These are phyloP conservation scores for Russula ochroleuca DNA, from an alignment of 768 basidiomycete genomes.

Conservation along the genomic window DNA sequence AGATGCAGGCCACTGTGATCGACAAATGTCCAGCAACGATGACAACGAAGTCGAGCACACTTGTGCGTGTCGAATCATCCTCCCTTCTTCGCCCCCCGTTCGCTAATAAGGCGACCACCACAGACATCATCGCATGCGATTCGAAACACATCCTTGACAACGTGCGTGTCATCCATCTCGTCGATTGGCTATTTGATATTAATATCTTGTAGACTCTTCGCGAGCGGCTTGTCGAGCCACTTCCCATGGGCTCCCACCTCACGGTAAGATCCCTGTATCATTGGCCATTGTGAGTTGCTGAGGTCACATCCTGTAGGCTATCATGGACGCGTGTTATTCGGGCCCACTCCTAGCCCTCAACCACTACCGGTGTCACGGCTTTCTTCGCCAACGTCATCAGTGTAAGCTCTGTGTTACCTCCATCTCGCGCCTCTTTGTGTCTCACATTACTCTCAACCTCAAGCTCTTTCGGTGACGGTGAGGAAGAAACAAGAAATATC, in stretches of 20 bases:
- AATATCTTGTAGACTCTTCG: conserved; percentile 20
- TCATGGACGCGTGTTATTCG: conserved; percentile 29
- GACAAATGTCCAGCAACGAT: not conserved
- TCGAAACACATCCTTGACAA: conserved; percentile 19
- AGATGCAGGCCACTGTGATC: conserved; percentile 20
- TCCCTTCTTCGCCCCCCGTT: not conserved
- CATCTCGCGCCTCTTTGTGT: not conserved
- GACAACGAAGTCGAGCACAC: conserved; percentile 10
- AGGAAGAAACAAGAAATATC: not conserved
- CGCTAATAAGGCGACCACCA: not conserved
- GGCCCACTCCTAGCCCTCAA: conserved; percentile 27
- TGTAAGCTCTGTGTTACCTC: not conserved
- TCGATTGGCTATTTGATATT: not conserved
- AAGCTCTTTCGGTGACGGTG: not conserved
- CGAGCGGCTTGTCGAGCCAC: conserved; percentile 22
- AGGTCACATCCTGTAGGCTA: conserved; percentile 19
- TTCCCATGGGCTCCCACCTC: conserved; percentile 23
- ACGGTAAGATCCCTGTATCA: conserved; percentile 11
- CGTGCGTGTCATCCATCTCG: conserved; percentile 10
- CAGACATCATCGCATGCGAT: conserved; percentile 19
- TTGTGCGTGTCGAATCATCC: conserved; percentile 3
- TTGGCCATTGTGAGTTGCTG: not conserved
- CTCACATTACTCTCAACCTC: not conserved
- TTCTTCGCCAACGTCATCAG: not conserved
- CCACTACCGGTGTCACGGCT: conserved; percentile 25